Evolutionary conservation across 768 basidiomycete genomes (phyloP).

Genomic region (Psilocybe subaeruginosa): DNA sequence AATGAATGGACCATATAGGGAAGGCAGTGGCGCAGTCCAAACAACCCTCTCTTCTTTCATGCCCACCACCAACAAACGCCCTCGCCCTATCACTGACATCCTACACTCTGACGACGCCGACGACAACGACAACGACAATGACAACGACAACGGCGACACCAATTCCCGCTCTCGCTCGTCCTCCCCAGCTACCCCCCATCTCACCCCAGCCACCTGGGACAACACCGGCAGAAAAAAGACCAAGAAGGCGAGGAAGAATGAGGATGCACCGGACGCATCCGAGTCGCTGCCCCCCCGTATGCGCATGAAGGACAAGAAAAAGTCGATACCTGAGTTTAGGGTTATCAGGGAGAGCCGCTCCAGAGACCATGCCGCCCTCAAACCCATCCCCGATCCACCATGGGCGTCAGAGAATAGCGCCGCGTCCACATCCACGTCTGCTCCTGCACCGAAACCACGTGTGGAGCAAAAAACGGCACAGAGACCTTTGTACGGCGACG

Average conservation of each 20-base stretch:
- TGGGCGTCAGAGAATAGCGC: conserved; percentile 13
- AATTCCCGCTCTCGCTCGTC: too few species aligned
- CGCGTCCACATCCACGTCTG: too few species aligned
- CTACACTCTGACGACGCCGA: neutral
- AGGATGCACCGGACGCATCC: neutral
- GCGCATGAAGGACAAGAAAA: neutral
- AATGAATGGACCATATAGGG: conserved; percentile 8
- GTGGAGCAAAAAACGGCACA: neutral
- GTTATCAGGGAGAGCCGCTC: conserved; percentile 4
- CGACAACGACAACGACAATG: neutral
- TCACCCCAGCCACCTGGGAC: neutral
- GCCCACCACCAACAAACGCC: conserved; percentile 7
- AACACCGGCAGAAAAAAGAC: neutral
- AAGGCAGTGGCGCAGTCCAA: conserved; percentile 6
- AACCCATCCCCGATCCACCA: conserved; percentile 23
- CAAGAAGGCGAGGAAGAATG: neutral
- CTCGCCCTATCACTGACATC: neutral
- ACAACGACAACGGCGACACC: too few species aligned
- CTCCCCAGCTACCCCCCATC: neutral
- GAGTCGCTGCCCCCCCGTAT: conserved; percentile 4
- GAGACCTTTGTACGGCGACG: too few species aligned
- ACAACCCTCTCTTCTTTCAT: conserved; percentile 1
- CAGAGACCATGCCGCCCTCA: conserved; percentile 3
- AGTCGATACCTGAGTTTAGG: conserved; percentile 1
- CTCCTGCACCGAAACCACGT: neutral